Conservation (phyloP, 306 rosid species). For the Trichosanthes cucumerina region DNA sequence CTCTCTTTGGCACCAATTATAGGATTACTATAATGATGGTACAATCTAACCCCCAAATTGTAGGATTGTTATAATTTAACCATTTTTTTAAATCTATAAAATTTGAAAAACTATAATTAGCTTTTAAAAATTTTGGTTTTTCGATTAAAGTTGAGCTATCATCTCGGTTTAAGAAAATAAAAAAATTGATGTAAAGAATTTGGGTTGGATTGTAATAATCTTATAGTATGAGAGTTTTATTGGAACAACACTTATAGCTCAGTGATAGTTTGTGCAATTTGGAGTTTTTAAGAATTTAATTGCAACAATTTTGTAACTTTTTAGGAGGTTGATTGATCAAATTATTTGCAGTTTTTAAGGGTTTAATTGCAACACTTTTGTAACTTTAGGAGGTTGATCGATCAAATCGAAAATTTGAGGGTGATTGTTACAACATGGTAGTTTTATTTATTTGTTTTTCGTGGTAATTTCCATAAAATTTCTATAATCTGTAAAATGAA, state of each 20-base stretch:
- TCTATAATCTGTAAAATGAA: not conserved
- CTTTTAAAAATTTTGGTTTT: not conserved
- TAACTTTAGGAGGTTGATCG: not conserved
- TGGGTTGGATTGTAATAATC: not conserved
- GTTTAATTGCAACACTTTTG: not conserved
- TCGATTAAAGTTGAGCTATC: not conserved
- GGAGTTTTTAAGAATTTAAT: not conserved
- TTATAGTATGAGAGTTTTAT: not conserved
- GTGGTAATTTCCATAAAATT: not conserved
- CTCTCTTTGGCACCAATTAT: too few species aligned
- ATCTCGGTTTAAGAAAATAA: not conserved
- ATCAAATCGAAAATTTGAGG: not conserved
- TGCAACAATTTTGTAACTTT: too few species aligned
- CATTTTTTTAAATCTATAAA: not conserved
- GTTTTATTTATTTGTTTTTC: not conserved
- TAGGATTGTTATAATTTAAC: not conserved
- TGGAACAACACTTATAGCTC: not conserved
- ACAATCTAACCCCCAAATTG: not conserved
- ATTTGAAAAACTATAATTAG: not conserved
- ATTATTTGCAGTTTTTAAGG: not conserved
- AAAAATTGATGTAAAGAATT: not conserved
- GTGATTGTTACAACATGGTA: not conserved
- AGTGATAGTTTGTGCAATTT: not conserved
- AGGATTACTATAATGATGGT: not conserved
- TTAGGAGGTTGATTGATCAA: not conserved